Conservation (phyloP, 108 stramenopile species). For the Bacterosira constricta region DNA sequence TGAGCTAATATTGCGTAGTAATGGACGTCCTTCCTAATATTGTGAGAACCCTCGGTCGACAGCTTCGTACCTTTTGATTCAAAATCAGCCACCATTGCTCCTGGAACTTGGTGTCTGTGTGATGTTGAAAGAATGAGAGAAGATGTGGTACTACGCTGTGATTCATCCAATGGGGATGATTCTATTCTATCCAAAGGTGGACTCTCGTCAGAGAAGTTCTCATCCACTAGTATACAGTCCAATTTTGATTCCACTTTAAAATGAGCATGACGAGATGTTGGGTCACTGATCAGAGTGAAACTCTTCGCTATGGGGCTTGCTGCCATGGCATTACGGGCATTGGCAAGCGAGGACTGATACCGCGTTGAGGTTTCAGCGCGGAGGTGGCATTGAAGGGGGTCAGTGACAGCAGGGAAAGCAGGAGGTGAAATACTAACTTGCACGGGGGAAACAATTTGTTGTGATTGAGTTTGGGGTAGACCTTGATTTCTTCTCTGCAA, state of each 20-base stretch:
- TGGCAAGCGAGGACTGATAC: neutral
- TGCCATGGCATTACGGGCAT: neutral
- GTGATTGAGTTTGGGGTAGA: neutral
- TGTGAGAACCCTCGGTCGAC: neutral
- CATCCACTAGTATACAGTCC: too few relatives aligned
- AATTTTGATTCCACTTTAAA: too few relatives aligned
- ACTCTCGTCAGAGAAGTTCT: neutral
- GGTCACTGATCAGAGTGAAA: neutral
- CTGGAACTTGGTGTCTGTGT: neutral
- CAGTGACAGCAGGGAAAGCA: neutral
- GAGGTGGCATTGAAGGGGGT: neutral
- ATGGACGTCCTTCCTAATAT: conserved; percentile 12
- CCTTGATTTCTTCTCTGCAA: conserved; percentile 1
- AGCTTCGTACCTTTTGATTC: neutral
- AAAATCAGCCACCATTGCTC: neutral
- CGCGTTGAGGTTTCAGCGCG: neutral
- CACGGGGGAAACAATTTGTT: too few relatives aligned
- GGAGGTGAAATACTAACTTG: too few relatives aligned
- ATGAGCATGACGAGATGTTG: neutral
- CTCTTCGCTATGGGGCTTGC: neutral
- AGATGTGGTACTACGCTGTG: too few relatives aligned
- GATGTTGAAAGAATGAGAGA: too few relatives aligned
- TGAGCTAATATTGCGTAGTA: conserved; percentile 24
- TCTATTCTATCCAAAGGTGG: too few relatives aligned
- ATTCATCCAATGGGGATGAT: too few relatives aligned